Evolutionary conservation across 768 basidiomycete genomes (phyloP), one percentile per base, ranked within the genome.

Genomic region (Phallus indusiatus): DNA sequence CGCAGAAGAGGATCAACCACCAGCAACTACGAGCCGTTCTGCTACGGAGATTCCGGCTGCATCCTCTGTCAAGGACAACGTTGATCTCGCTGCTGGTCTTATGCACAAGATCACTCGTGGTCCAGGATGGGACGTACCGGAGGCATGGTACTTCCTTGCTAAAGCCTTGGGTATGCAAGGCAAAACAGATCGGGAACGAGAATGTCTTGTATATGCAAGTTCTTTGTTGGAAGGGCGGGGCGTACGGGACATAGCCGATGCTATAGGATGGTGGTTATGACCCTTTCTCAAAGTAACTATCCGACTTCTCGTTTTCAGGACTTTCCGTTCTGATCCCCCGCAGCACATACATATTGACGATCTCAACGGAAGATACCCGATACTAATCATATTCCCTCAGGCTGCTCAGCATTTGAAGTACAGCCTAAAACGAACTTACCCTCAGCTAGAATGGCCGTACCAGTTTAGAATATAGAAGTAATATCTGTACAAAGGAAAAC

Each of bases 91-190:
- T 0, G 91, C 89, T 4, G 86, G 87, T 1, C 73, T 94, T 65
- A 77, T 98, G 24, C 80, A 80, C 1, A 82, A 88, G 62, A 67
- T 93, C 52, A 90, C 92, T 0, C 81, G 83, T 46, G 90, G 88
- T 0, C 74, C 76, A 0, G 95, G 87, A 11, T 97, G 94, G 93
- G 87, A 96, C 68, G 80, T 88, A 1, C 82, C 94, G 0, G 95
- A 98, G 69, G 94, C 89, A 22, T 99, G 95, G 95, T 95, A 88
- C 70, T 89, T 84, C 69, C 78, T 98, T 14, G 90, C 85, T 6
- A 90, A 85, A 66, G 86, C 86, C 21, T 88, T 88, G 66, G 83
- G 85, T 52, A 67, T 84, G 64, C 90, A 90, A 66, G 86, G 81
- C 1, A 78, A 86, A 54, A 81, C 79, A 62, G 85, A 83, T 54